Base-by-base conservation (phyloP, 805 yeast genomes). In the Spathaspora boniae region DNA sequence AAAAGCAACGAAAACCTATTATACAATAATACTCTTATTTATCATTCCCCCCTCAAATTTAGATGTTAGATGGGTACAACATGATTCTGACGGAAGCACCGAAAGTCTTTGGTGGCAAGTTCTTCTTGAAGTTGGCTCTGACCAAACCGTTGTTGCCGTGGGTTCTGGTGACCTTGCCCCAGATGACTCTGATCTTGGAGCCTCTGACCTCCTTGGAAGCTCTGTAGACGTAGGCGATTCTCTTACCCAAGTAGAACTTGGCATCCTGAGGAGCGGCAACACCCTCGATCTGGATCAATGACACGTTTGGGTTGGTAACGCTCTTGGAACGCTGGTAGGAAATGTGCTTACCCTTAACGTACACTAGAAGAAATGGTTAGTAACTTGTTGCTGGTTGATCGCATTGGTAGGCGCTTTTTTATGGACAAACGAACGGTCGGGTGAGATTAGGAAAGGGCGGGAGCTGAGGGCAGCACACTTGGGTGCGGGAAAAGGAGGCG, bases 11-110 rank as follows among this genome's bases (percentile, higher is more conserved):
- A 22, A 22, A 22, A 22, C n/a, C n/a, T 22, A 22, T 22, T 11
- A 22, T 22, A 22, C n/a, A n/a, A 22, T 22, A n/a, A 22, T 22
- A 22, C 11, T 11, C n/a, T 22, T 11, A 11, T 11, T 22, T 22
- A 22, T 22, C 11, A 22, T 22, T 26, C 8, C 28, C 28, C 7
- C 16, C 27, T 12, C 24, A 17, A 36, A 57, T 58, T 84, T 91
- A 91, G 86, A 91, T 93, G 95, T 84, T 89, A 56, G 98, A 91
- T 78, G 98, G 98, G 86, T 91, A 91, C 75, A 91, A 89, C 95
- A 93, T 88, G 80, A 93, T 82, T 82, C 98, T 86, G 70, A 93
- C 98, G 55, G 96, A 83, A 68, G 98, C 97, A 78, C 98, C 98
- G 72, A 93, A 91, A 61, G 98, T 88, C 86, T 91, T 89, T 59